Conservation (phyloP, 1,284 basidiomycete genomes). For the Rhodofomes roseus region DNA sequence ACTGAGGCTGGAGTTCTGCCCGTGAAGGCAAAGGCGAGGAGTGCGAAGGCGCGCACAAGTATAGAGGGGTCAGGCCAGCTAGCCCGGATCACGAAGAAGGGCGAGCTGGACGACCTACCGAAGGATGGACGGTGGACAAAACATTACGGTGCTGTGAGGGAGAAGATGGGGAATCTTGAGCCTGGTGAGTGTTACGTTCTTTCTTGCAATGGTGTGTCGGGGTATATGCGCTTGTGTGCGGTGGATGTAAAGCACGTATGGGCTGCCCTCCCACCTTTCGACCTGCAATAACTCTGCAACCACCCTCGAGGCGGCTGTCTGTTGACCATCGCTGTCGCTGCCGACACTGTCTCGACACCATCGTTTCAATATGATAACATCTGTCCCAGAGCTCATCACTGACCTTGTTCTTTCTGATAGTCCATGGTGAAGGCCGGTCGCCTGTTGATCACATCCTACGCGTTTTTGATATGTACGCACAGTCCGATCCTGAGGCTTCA, state of each 20-base stretch:
- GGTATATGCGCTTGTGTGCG: not conserved
- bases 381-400: too few species aligned
- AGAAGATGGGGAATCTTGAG: constrained; percentile 50
- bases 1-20: constrained; percentile 6
- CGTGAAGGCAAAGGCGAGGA: constrained; percentile 14
- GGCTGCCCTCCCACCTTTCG: too few species aligned
- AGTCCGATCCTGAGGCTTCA: not conserved
- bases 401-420: constrained; percentile 29
- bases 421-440: constrained; percentile 59
- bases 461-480: constrained; percentile 70
- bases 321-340: too few species aligned
- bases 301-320: too few species aligned
- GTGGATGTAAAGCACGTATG: too few species aligned
- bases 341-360: too few species aligned
- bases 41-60: constrained; percentile 10
- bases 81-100: constrained; percentile 21
- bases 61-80: constrained; percentile 5
- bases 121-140: constrained; percentile 50
- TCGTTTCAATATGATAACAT: too few species aligned
- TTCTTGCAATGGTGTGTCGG: not conserved
- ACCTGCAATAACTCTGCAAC: too few species aligned
- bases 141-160: constrained; percentile 42
- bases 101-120: constrained; percentile 35
- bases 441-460: constrained; percentile 71
- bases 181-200: constrained; percentile 50